A percentile compares a stretch with the other conserved stretches of the same genome.
Evolutionary conservation across 2,329 filamentous ascomycete genomes (phyloP).

Genomic region (Bisporella sp.): DNA sequence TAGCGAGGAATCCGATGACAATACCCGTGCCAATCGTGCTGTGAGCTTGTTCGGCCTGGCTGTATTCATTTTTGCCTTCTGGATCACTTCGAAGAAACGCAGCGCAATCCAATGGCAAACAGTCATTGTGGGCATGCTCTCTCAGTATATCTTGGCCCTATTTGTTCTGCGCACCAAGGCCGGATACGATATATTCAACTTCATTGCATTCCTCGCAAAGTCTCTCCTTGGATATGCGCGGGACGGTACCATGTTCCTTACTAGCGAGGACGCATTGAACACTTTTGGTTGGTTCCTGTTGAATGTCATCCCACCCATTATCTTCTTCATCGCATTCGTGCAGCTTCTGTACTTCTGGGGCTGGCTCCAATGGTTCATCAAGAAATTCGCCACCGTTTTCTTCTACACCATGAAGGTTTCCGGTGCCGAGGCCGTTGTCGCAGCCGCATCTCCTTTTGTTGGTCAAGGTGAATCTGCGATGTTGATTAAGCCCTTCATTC

Average conservation of each 20-base stretch:
- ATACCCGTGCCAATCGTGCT: slow-evolving; percentile 73
- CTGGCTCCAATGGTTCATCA: slow-evolving; percentile 81
- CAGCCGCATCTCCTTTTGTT: slow-evolving; percentile 87
- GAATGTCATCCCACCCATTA: slow-evolving; percentile 79
- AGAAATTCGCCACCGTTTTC: slow-evolving; percentile 84
- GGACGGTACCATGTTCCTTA: slow-evolving; percentile 69
- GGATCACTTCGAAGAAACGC: slow-evolving; percentile 63
- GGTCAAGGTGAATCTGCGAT: slow-evolving; percentile 92
- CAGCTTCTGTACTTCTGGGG: slow-evolving; percentile 78
- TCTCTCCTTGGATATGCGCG: slow-evolving; percentile 69
- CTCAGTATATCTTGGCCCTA: slow-evolving; percentile 80
- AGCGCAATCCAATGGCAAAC: slow-evolving; percentile 63
- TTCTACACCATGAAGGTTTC: slow-evolving; percentile 85
- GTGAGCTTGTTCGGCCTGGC: slow-evolving; percentile 73
- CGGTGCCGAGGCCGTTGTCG: slow-evolving; percentile 88
- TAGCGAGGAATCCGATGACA: slow-evolving; percentile 63
- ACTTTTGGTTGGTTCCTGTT: slow-evolving; percentile 61
- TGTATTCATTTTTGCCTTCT: slow-evolving; percentile 64
- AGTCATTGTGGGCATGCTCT: slow-evolving; percentile 81
- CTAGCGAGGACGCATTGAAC: slow-evolving; percentile 35
- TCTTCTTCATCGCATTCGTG: slow-evolving; percentile 93
- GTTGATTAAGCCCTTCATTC: slow-evolving; percentile 81
- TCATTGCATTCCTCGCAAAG: slow-evolving; percentile 70
- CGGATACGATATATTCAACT: slow-evolving; percentile 87
- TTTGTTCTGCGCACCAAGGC: slow-evolving; percentile 78